Evolutionary conservation across 257 asterid species (phyloP).

Genomic region (Perilla frutescens): DNA sequence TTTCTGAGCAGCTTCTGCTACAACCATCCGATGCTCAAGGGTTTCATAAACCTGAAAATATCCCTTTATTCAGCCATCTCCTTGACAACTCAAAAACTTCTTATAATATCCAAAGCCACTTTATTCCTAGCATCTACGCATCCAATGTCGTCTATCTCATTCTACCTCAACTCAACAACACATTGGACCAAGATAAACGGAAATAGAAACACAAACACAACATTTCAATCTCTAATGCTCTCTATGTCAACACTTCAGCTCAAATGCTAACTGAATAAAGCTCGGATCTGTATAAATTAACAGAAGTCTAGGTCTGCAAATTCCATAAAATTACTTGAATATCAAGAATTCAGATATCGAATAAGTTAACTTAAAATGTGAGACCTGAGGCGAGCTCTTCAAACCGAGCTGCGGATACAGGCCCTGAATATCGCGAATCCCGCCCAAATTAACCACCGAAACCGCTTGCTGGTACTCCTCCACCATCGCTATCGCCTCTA

Average conservation of each 20-base stretch:
- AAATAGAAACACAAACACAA: constrained; percentile 17
- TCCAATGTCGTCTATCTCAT: constrained; percentile 6
- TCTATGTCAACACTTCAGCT: neutral
- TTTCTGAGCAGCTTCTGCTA: constrained; percentile 95
- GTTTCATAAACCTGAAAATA: constrained; percentile 68
- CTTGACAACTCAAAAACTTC: constrained; percentile 10
- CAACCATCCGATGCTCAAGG: constrained; percentile 75
- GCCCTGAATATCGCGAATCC: constrained; percentile 78
- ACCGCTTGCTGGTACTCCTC: constrained; percentile 93
- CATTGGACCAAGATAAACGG: neutral
- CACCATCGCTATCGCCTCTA: constrained; percentile 91
- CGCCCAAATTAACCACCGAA: constrained; percentile 73
- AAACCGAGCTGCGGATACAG: constrained; percentile 76
- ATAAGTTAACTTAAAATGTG: constrained; percentile 1
- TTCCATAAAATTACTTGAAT: neutral
- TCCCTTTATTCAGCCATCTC: constrained; percentile 6
- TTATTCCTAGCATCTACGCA: constrained; percentile 28
- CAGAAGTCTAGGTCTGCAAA: neutral
- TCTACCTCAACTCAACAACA: constrained; percentile 13
- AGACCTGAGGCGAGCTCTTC: constrained; percentile 84
- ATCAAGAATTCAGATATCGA: constrained; percentile 1
- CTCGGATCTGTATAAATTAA: neutral
- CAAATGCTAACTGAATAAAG: neutral
- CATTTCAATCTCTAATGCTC: constrained; percentile 17
- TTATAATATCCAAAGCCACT: constrained; percentile 26